Percentiles rank a stretch among this genome's conserved stretches.
phyloP scores from a whole-genome alignment of 441 rosid species.

The Bocquillonia castaneifolia region DNA sequence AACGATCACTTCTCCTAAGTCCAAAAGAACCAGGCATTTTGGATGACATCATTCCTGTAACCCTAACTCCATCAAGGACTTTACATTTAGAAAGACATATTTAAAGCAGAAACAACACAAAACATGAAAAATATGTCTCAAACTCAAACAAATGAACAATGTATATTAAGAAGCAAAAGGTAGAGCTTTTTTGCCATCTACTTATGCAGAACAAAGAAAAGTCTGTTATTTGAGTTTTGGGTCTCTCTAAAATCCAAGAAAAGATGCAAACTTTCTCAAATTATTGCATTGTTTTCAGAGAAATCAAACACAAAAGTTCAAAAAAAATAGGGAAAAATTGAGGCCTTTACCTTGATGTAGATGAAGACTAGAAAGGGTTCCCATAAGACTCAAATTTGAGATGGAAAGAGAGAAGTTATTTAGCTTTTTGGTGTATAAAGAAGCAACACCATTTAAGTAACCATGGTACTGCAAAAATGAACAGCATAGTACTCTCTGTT shows the following conservation, averaged over 20 bases:
- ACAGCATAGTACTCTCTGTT: background rate
- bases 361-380: background rate
- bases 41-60: background rate
- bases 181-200: background rate
- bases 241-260: background rate
- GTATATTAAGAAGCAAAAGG: background rate
- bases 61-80: background rate
- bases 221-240: background rate
- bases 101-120: no score
- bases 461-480: background rate
- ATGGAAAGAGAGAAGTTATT: background rate
- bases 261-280: background rate
- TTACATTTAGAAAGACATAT: no score
- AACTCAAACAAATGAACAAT: background rate
- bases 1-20: conserved; percentile 9
- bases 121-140: background rate
- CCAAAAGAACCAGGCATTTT: background rate
- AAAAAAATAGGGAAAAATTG: no score
- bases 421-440: background rate
- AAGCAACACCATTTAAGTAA: no score
- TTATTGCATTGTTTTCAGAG: background rate
- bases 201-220: background rate
- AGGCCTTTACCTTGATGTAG: background rate
- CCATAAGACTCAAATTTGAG: background rate
- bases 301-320: background rate